Evolutionary conservation across 495 filamentous ascomycete genomes (phyloP).

Genomic region (Aspergillus steynii): DNA sequence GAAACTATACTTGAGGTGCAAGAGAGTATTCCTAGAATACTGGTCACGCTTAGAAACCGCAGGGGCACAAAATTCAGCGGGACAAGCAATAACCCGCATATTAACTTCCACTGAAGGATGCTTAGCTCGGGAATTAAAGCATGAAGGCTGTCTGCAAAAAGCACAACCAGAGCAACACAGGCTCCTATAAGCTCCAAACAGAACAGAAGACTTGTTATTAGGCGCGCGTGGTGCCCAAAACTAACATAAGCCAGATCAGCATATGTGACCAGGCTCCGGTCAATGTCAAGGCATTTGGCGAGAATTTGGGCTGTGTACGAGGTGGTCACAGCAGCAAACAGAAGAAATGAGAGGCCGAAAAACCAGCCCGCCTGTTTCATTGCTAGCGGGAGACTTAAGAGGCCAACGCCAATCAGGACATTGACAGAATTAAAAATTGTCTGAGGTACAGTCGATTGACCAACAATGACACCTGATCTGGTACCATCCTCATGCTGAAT

Average conservation of each 20-base stretch:
- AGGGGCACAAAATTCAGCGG: constrained; percentile 87
- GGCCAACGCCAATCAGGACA: constrained; percentile 86
- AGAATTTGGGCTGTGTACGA: constrained; percentile 85
- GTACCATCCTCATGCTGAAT: constrained; percentile 85
- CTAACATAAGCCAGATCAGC: constrained; percentile 91
- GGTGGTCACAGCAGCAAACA: constrained; percentile 71
- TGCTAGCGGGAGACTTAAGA: constrained; percentile 86
- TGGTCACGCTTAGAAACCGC: constrained; percentile 82
- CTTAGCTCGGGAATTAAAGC: constrained; percentile 74
- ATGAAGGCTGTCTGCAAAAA: constrained; percentile 89
- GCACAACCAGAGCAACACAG: constrained; percentile 86
- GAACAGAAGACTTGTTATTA: constrained; percentile 82
- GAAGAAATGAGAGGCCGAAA: constrained; percentile 73
- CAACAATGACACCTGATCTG: constrained; percentile 76
- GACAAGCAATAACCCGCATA: constrained; percentile 78
- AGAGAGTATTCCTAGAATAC: constrained; percentile 84
- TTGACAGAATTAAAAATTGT: constrained; percentile 98
- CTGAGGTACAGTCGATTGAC: constrained; percentile 91
- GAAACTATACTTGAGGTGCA: constrained; percentile 75
- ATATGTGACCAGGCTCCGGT: constrained; percentile 80
- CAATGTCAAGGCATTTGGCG: constrained; percentile 85
- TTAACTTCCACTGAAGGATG: constrained; percentile 77
- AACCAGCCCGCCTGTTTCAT: constrained; percentile 92
- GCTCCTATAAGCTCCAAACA: constrained; percentile 84
- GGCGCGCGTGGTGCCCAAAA: constrained; percentile 79